Base-by-base conservation (phyloP, 148 eudicot species). In the Rhododendron griersonianum region DNA sequence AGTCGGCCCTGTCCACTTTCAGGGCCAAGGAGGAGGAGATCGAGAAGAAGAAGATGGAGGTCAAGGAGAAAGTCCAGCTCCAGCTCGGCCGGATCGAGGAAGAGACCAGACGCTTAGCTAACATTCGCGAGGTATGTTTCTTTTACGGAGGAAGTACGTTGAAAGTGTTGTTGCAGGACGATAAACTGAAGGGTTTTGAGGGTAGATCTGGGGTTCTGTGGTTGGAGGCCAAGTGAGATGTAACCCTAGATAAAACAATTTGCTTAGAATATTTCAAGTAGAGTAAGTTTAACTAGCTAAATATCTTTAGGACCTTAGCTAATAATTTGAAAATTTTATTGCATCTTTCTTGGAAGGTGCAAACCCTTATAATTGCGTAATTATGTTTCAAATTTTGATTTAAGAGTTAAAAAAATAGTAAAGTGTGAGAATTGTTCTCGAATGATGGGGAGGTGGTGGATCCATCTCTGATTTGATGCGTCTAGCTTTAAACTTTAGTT, bases 21-120 rank as follows among this genome's bases (percentile, higher is more conserved):
- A 91, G 85, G 84, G 96, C 94, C 10, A 94, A 96, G 74, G 99
- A 96, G 35, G 99, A 96, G 77, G 99, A 96, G 90, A 95, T 96
- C 89, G 98, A 96, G 92, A 94, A 86, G 92, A 95, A 88, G 93
- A 96, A 96, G 84, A 82, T 94, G 85, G 98, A 95, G 84, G 98
- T 96, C 21, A 86, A 90, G 48, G 99, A 95, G 87, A 89, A 91
- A 18, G 99, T 96, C 84, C 98, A 92, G 74, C 91, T 93, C 63
- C 99, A 95, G 88, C 88, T 96, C 21, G 95, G 96, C 3, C 93
- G 98, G 5, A 94, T 96, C 89, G 99, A 96, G 78, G 93, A 95
- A 74, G 99, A 96, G 75, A 94, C 95, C 69, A 93, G 87, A 50
- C 95, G 98, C 28, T 87, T 96, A n/a, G 95, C 98, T 44, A 80